phyloP scores from a whole-genome alignment of 2,329 filamentous ascomycete species.

The Emergomyces pasteurianus region DNA sequence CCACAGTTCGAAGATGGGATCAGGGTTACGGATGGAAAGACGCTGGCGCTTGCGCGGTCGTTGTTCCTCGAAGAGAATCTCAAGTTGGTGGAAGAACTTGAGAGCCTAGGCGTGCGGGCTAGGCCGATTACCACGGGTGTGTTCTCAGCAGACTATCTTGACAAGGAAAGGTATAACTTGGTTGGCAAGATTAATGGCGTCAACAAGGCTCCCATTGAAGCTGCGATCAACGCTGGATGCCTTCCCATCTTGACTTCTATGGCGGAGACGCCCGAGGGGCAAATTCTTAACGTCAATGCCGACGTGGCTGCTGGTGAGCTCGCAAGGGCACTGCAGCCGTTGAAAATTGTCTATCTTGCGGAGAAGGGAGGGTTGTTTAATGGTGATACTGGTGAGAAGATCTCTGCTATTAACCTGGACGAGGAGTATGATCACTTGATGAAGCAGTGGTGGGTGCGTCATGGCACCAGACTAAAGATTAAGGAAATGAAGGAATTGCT shows the following conservation, averaged over 20 bases:
- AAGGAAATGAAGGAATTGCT: constrained; percentile 93
- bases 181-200: constrained; percentile 93
- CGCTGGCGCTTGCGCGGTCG: constrained; percentile 76
- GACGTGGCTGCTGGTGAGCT: constrained; percentile 93
- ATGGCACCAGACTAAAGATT: constrained; percentile 92
- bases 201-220: constrained; percentile 80
- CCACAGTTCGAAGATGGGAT: constrained; percentile 96
- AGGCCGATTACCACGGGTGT: constrained; percentile 82
- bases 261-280: constrained; percentile 84
- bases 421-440: constrained; percentile 91
- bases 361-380: constrained; percentile 96
- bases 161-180: constrained; percentile 91
- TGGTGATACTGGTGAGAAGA: constrained; percentile 85
- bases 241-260: constrained; percentile 91
- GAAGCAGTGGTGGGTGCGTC: constrained; percentile 87
- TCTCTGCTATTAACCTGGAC: constrained; percentile 93
- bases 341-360: constrained; percentile 97
- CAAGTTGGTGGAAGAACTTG: constrained; percentile 78
- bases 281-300: constrained; percentile 93
- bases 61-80: constrained; percentile 93
- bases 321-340: constrained; percentile 72
- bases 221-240: constrained; percentile 79
- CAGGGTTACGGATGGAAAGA: constrained; percentile 89
- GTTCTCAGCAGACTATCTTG: constrained; percentile 85
- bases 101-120: constrained; percentile 78